These are phyloP conservation scores for Citrus maxima DNA, from an alignment of 345 rosid species.

Conservation along the genomic window DNA sequence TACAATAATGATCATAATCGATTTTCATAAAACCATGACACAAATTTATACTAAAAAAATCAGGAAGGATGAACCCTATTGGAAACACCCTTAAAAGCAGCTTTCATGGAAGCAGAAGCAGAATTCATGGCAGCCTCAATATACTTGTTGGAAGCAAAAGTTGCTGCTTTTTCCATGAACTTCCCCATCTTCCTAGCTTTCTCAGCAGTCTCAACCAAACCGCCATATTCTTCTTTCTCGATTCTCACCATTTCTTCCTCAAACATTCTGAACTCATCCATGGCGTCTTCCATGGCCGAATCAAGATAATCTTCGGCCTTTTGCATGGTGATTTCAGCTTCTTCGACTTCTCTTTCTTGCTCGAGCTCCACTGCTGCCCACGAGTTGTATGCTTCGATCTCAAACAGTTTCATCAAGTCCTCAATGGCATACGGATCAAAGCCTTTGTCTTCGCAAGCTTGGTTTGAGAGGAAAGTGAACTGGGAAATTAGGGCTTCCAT, in stretches of 20 bases:
- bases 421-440: constrained; percentile 75
- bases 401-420: constrained; percentile 76
- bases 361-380: constrained; percentile 75
- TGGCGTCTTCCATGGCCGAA: constrained; percentile 68
- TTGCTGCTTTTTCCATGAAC: constrained; percentile 57
- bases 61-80: constrained; percentile 78
- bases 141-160: constrained; percentile 58
- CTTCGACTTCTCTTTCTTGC: constrained; percentile 34
- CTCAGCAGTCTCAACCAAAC: constrained; percentile 54
- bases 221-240: constrained; percentile 34
- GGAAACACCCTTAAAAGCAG: constrained; percentile 66
- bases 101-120: constrained; percentile 79
- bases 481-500: constrained; percentile 80
- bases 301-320: constrained; percentile 64
- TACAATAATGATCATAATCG: background rate
- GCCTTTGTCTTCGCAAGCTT: constrained; percentile 59
- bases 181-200: constrained; percentile 60
- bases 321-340: constrained; percentile 45
- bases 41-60: background rate
- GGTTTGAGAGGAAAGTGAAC: constrained; percentile 72
- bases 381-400: constrained; percentile 74
- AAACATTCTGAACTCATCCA: constrained; percentile 66
- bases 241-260: constrained; percentile 71
- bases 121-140: constrained; percentile 74
- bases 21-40: background rate